Evolutionary conservation across 352 stramenopile genomes (phyloP).

Genomic region (Globisporangium nagaii): DNA sequence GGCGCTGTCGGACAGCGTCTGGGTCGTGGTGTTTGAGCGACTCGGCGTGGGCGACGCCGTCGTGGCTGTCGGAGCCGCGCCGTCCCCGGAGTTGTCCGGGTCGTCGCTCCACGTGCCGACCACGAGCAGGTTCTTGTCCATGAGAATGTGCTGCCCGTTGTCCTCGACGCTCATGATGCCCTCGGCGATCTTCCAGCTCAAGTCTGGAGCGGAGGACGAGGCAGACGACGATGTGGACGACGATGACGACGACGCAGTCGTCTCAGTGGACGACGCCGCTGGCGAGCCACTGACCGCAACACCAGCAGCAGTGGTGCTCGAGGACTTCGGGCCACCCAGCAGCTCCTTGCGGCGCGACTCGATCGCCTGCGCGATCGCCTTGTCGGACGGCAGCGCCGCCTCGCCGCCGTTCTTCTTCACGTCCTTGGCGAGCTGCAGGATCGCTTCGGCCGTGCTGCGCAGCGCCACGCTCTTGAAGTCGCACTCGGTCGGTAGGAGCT

Average conservation of each 20-base stretch:
- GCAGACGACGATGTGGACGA: background rate
- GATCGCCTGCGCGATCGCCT: constrained; percentile 8
- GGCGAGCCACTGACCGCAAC: too few relatives aligned
- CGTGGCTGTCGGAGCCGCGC: background rate
- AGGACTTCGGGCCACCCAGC: background rate
- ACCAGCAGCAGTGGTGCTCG: background rate
- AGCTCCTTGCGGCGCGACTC: constrained; percentile 6
- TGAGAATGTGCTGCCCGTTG: constrained; percentile 10
- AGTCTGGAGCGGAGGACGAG: too few relatives aligned
- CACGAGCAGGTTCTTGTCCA: constrained; percentile 11
- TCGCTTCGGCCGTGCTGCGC: constrained; percentile 12
- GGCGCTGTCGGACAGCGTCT: background rate
- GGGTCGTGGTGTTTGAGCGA: background rate
- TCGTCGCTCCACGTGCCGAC: constrained; percentile 10
- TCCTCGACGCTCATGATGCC: background rate
- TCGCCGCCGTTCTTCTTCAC: background rate
- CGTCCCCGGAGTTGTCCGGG: background rate
- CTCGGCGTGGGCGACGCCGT: background rate
- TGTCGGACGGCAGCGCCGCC: constrained; percentile 2
- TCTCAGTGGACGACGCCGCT: too few relatives aligned
- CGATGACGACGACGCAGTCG: background rate
- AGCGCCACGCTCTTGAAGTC: constrained; percentile 12
- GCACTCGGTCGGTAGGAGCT: constrained; percentile 14
- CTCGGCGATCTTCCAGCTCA: background rate
- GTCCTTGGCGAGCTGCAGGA: constrained; percentile 10